A percentile compares a stretch with the other conserved stretches of the same genome.
Evolutionary conservation across 805 yeast genomes (phyloP).

Genomic region (Zygotorulaspora florentina): DNA sequence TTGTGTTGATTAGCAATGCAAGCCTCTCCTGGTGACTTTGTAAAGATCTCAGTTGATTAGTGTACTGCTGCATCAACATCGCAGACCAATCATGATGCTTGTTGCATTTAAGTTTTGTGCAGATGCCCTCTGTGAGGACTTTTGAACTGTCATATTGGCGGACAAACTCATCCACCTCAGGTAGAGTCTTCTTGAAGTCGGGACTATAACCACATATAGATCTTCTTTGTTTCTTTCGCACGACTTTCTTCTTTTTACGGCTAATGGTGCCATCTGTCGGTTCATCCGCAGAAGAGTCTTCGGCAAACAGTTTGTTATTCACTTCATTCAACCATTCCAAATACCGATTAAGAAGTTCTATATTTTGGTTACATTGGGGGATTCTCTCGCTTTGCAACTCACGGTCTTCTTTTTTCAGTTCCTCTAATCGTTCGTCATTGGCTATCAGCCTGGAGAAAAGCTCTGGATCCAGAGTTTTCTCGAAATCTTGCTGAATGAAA

Average conservation of each 20-base stretch:
- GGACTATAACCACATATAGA: conserved; percentile 30
- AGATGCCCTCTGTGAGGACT: conserved; percentile 18
- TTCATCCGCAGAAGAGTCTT: not conserved
- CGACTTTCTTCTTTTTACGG: conserved; percentile 17
- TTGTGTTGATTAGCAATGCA: conserved; percentile 19
- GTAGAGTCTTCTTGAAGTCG: conserved; percentile 12
- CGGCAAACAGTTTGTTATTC: conserved; percentile 17
- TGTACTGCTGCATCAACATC: conserved; percentile 20
- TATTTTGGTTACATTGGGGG: conserved; percentile 12
- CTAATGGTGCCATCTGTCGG: conserved; percentile 1
- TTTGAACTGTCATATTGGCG: conserved; percentile 8
- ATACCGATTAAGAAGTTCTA: conserved; percentile 19
- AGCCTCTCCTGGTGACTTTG: conserved; percentile 26
- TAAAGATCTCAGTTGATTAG: conserved; percentile 23
- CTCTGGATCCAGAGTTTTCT: conserved; percentile 13
- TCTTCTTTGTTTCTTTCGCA: conserved; percentile 14
- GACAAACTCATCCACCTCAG: conserved; percentile 20
- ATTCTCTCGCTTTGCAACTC: conserved; percentile 15
- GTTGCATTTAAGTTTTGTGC: conserved; percentile 27
- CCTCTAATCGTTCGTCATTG: conserved; percentile 18
- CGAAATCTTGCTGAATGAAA: conserved; percentile 19
- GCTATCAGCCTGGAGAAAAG: conserved; percentile 17
- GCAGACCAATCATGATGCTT: conserved; percentile 32
- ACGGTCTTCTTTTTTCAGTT: conserved; percentile 12
- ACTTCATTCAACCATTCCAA: conserved; percentile 34